Evolutionary conservation across 345 rosid genomes (phyloP).

Genomic region (Eucalyptus fibrosa): DNA sequence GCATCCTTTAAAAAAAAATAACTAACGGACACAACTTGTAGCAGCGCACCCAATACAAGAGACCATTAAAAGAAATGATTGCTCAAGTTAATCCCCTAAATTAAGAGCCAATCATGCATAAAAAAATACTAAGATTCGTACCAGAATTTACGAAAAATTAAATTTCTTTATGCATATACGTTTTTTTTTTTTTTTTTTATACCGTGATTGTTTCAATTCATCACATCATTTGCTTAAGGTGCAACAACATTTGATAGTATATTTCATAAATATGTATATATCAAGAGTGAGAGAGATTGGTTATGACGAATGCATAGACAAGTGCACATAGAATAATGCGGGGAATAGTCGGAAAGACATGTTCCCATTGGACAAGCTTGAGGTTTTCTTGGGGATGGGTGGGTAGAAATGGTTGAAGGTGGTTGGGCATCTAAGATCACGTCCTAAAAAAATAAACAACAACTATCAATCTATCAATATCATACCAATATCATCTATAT

Average conservation of each 20-base stretch:
- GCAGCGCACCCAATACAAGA: background rate
- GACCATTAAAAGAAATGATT: background rate
- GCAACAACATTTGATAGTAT: accelerated
- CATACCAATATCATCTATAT: background rate
- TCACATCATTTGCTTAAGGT: background rate
- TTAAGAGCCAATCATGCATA: background rate
- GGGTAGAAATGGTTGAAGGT: slow-evolving; percentile 97
- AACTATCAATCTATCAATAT: background rate
- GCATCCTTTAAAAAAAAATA: background rate
- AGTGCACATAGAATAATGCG: background rate
- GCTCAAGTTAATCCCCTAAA: background rate
- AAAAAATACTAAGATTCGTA: background rate
- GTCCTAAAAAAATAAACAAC: background rate
- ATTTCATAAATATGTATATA: background rate
- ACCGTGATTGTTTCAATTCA: background rate
- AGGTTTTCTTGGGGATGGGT: slow-evolving; percentile 20
- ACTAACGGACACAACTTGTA: background rate
- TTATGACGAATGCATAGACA: background rate
- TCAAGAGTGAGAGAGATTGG: background rate
- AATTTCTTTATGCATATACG: background rate
- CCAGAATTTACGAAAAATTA: background rate
- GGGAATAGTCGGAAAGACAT: background rate
- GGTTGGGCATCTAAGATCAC: slow-evolving; percentile 51
- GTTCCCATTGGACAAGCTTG: slow-evolving; percentile 21
- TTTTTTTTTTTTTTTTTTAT: background rate